Evolutionary conservation across 1,284 basidiomycete genomes (phyloP).

Genomic region (Sphagnurus paluster): DNA sequence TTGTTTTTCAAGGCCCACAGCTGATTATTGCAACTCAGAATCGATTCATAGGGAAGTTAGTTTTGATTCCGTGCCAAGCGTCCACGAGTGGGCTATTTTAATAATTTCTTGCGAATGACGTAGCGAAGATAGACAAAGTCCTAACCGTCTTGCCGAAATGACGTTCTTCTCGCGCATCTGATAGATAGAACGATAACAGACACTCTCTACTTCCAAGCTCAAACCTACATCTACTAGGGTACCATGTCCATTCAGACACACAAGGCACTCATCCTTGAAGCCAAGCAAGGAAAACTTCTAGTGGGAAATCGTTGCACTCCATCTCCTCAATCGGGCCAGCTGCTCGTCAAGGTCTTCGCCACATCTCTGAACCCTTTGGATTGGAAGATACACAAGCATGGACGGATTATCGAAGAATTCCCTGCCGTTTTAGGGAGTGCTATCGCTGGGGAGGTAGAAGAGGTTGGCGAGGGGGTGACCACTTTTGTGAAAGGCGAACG

Average conservation of each 20-base stretch:
- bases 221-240: neutral
- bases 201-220: no score
- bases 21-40: no score
- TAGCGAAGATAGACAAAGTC: no score
- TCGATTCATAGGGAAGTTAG: no score
- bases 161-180: no score
- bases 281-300: slow-evolving; percentile 15
- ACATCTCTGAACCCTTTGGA: slow-evolving; percentile 50
- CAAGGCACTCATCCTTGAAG: slow-evolving; percentile 22
- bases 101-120: neutral
- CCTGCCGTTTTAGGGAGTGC: slow-evolving; percentile 41
- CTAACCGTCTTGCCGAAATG: no score
- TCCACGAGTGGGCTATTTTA: neutral
- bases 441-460: no score
- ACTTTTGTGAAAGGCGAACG: slow-evolving; percentile 24
- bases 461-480: no score
- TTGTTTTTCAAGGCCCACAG: no score
- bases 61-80: neutral
- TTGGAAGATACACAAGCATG: slow-evolving; percentile 39
- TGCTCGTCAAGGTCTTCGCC: slow-evolving; percentile 44
- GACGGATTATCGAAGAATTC: slow-evolving; percentile 17
- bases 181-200: no score
- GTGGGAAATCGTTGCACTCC: slow-evolving; percentile 28
- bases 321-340: slow-evolving; percentile 36
- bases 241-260: slow-evolving; percentile 14